These are phyloP conservation scores for Russula emetica DNA, from an alignment of 768 basidiomycete species.

Conservation along the genomic window DNA sequence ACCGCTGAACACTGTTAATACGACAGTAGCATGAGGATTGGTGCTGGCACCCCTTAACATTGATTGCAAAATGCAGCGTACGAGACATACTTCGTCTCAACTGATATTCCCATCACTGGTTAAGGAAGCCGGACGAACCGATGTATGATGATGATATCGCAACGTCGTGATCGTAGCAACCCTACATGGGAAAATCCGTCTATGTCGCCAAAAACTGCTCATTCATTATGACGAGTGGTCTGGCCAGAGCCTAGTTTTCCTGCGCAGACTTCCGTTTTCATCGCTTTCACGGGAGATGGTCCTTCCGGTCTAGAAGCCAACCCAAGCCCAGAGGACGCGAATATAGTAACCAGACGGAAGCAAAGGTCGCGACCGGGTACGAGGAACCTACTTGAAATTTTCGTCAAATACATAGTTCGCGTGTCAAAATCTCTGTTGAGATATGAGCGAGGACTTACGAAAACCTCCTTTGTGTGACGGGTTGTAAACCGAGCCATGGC, in stretches of 20 bases:
- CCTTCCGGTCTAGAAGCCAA: neutral
- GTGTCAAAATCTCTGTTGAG: neutral
- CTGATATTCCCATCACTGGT: neutral
- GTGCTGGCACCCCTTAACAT: neutral
- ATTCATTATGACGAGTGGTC: neutral
- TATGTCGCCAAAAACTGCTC: neutral
- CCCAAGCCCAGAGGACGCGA: neutral
- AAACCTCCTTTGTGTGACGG: neutral
- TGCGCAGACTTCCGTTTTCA: neutral
- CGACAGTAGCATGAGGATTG: constrained; percentile 1
- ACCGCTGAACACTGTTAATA: neutral
- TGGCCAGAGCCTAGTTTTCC: constrained; percentile 1
- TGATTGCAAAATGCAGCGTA: neutral
- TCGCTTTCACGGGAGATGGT: neutral
- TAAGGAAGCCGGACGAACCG: neutral
- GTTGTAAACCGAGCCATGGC: neutral
- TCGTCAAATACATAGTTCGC: neutral
- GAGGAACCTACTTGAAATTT: neutral
- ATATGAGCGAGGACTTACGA: neutral
- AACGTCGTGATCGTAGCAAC: neutral
- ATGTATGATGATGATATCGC: neutral
- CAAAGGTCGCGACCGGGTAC: neutral
- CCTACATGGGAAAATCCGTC: neutral
- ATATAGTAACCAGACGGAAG: neutral
- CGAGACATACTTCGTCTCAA: neutral